Conservation (phyloP, 1,139 yeast genomes). For the Yamadazyma conglobata region DNA sequence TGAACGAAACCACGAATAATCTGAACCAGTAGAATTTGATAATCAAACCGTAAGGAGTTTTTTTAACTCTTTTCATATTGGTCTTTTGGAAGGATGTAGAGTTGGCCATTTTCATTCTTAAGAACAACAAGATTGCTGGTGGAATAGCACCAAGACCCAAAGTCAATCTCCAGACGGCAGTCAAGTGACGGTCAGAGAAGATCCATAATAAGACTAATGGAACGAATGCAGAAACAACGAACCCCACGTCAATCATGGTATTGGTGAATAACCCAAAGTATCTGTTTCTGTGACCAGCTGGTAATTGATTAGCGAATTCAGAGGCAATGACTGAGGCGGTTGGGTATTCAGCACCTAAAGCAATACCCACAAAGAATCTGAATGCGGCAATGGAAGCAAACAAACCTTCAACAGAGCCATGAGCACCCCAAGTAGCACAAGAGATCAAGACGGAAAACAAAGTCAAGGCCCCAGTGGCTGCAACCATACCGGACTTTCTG, state of each 20-base stretch:
- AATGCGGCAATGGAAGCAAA: slow-evolving; percentile 80
- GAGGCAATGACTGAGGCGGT: slow-evolving; percentile 93
- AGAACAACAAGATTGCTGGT: slow-evolving; percentile 70
- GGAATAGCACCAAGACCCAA: slow-evolving; percentile 91
- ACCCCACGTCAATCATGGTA: slow-evolving; percentile 83
- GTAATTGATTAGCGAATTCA: slow-evolving; percentile 78
- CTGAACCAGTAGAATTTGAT: slow-evolving; percentile 86
- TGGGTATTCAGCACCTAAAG: slow-evolving; percentile 89
- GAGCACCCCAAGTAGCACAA: slow-evolving; percentile 79
- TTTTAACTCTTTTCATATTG: slow-evolving; percentile 57
- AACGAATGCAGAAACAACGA: slow-evolving; percentile 78
- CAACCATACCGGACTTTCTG: slow-evolving; percentile 77
- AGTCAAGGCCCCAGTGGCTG: slow-evolving; percentile 69
- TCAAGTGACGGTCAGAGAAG: slow-evolving; percentile 64
- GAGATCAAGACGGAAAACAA: slow-evolving; percentile 74
- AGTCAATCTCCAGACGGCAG: slow-evolving; percentile 89
- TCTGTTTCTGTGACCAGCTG: slow-evolving; percentile 81
- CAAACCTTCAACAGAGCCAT: slow-evolving; percentile 60
- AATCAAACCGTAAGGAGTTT: slow-evolving; percentile 65
- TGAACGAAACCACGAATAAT: slow-evolving; percentile 60
- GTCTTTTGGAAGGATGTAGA: slow-evolving; percentile 67
- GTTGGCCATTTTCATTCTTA: slow-evolving; percentile 75
- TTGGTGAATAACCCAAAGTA: slow-evolving; percentile 89
- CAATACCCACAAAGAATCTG: slow-evolving; percentile 83
- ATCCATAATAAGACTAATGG: slow-evolving; percentile 87